These are phyloP conservation scores for Apiospora arundinis DNA, from an alignment of 2,329 filamentous ascomycete species.

Conservation along the genomic window DNA sequence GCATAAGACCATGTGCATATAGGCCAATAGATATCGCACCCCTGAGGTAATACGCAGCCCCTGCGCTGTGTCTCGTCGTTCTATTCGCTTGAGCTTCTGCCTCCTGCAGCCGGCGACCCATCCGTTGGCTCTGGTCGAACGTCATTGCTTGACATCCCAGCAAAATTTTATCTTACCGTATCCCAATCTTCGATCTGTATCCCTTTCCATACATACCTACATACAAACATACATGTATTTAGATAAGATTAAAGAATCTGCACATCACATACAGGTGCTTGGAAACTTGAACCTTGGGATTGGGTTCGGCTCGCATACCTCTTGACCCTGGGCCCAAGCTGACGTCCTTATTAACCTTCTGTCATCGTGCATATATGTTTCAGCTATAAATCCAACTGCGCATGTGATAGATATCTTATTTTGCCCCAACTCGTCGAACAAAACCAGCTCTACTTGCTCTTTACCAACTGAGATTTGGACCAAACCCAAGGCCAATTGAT, in stretches of 20 bases:
- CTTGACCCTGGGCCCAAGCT: not conserved
- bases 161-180: not conserved
- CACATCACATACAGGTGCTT: not conserved
- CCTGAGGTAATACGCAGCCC: not conserved
- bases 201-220: not conserved
- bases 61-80: not conserved
- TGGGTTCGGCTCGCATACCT: not conserved
- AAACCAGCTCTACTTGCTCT: not conserved
- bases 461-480: not conserved
- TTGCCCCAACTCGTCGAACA: not conserved
- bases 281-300: not conserved
- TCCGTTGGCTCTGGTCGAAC: not conserved
- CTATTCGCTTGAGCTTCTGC: conserved; percentile 6
- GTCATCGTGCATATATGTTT: not conserved
- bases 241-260: not conserved
- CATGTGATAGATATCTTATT: not conserved
- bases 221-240: not conserved
- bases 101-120: conserved; percentile 7
- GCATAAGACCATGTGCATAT: not conserved
- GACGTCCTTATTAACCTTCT: not conserved
- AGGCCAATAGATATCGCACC: not conserved
- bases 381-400: not conserved
- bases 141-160: conserved; percentile 18
- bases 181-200: not conserved
- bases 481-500: not conserved